A percentile compares a stretch with the other conserved stretches of the same genome.
Evolutionary conservation across 2,329 filamentous ascomycete genomes (phyloP).

Genomic region (Lachnellula arida): DNA sequence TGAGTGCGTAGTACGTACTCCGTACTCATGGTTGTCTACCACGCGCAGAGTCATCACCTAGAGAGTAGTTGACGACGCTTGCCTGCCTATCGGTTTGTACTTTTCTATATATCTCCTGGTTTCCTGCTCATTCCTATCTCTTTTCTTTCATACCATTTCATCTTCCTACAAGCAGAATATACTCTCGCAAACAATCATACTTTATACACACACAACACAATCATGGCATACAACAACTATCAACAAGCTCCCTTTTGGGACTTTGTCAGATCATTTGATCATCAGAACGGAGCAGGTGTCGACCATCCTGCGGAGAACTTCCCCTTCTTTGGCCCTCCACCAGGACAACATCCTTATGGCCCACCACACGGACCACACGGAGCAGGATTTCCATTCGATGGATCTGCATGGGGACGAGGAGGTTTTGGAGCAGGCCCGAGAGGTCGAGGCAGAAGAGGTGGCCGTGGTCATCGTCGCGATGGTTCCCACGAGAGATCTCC

Average conservation of each 20-base stretch:
- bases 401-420: slow-evolving; percentile 20
- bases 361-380: slow-evolving; percentile 16
- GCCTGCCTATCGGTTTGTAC: slow-evolving; percentile 1
- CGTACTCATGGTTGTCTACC: slow-evolving; percentile 1
- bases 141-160: slow-evolving; percentile 10
- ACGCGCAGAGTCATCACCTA: slow-evolving; percentile 6
- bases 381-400: slow-evolving; percentile 16
- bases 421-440: slow-evolving; percentile 16
- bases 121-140: slow-evolving; percentile 6
- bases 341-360: slow-evolving; percentile 8
- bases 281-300: slow-evolving; percentile 25
- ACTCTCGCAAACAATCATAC: slow-evolving; percentile 12
- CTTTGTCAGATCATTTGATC: slow-evolving; percentile 24
- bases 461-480: slow-evolving; percentile 16
- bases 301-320: slow-evolving; percentile 22
- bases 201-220: slow-evolving; percentile 6
- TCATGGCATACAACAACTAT: slow-evolving; percentile 29
- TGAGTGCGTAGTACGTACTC: slow-evolving; percentile 6
- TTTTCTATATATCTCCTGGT: slow-evolving; percentile 17
- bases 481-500: slow-evolving; percentile 6
- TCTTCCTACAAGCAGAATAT: background rate
- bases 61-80: slow-evolving; percentile 3
- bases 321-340: slow-evolving; percentile 9
- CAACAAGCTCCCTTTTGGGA: slow-evolving; percentile 30
- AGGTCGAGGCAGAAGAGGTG: slow-evolving; percentile 16